Percentiles rank a stretch among this genome's conserved stretches.
phyloP scores from a whole-genome alignment of 2,329 filamentous ascomycete species.

The Aphanoascus verrucosus region DNA sequence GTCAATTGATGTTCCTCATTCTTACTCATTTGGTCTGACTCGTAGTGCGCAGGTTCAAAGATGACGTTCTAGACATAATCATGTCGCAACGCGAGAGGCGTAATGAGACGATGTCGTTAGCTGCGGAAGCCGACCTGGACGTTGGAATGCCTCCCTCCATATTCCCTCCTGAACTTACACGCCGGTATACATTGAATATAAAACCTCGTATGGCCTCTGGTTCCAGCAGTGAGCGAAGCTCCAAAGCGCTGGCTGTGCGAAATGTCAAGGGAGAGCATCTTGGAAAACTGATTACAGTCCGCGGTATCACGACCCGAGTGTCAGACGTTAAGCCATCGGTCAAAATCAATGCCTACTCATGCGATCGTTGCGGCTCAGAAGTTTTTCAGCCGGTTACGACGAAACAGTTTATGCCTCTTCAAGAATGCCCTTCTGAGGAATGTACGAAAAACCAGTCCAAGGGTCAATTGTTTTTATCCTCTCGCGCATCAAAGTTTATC shows the following conservation, averaged over 20 bases:
- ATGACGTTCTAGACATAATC: slow-evolving; percentile 92
- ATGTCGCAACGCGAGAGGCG: slow-evolving; percentile 82
- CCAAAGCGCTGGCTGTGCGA: slow-evolving; percentile 72
- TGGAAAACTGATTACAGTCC: slow-evolving; percentile 83
- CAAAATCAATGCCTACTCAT: slow-evolving; percentile 96
- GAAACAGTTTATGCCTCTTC: slow-evolving; percentile 80
- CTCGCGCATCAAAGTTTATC: slow-evolving; percentile 91
- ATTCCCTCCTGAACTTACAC: slow-evolving; percentile 84
- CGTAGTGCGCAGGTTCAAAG: slow-evolving; percentile 63
- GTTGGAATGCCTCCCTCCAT: slow-evolving; percentile 58
- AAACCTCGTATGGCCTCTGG: slow-evolving; percentile 71
- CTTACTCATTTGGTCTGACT: slow-evolving; percentile 16
- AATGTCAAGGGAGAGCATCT: slow-evolving; percentile 88
- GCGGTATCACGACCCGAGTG: slow-evolving; percentile 87
- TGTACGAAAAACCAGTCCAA: slow-evolving; percentile 85
- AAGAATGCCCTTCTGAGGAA: slow-evolving; percentile 78
- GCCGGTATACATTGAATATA: slow-evolving; percentile 91
- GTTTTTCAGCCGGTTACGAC: slow-evolving; percentile 93
- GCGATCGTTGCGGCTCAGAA: slow-evolving; percentile 90
- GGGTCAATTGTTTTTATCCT: slow-evolving; percentile 85
- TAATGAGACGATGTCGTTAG: slow-evolving; percentile 63
- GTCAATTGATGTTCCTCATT: background rate
- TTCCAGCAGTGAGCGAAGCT: slow-evolving; percentile 49
- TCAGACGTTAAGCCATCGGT: slow-evolving; percentile 96
- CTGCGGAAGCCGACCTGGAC: slow-evolving; percentile 56